Evolutionary conservation across 148 eudicot genomes (phyloP), one percentile per base, ranked within the genome.

Genomic region (Rhododendron williamsianum): DNA sequence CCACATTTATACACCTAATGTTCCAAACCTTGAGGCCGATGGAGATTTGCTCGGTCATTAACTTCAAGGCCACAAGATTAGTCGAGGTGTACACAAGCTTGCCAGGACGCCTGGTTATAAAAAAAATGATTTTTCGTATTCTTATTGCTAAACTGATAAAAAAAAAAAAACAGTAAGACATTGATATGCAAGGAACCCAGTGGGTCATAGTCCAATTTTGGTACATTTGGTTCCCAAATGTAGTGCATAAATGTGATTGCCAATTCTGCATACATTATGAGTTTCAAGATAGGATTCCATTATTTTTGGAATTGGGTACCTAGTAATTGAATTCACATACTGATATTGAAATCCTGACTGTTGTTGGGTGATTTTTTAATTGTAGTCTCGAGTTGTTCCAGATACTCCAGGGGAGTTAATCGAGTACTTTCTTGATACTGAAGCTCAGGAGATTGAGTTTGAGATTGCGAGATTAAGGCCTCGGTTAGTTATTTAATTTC

Each of bases 361-460:
- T 6, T 82, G 79, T 19, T 67, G 43, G 33, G 2, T 49, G 46
- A 33, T 83, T 27, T 27, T 19, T 15, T 23, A 13, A 49, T 46
- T 60, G 78, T 90, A 97, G 98, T 90, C 99, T 82, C 89, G 98
- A 77, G 93, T 92, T 80, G 86, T 89, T 51, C 98, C 99, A 12
- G 95, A 94, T 87, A 87, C 94, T 72, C 84, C 81, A 0, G 88
- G 88, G 19, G 93, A 78, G 84, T 83, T 97, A 85, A 89, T 95
- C 21, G 98, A 97, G 91, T 95, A 94, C 89, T 93, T 97, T 72
- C 98, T 97, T 78, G 98, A 97, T 87, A 95, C 98, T 5, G 98
- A 97, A 86, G 99, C 99, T 90, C 99, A 89, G 63, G 99, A 95
- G 89, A 87, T 97, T 86, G 98, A 97, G 80, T 91, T 87, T 77